phyloP scores from a whole-genome alignment of 495 filamentous ascomycete genomes.

The Choiromyces venosus region DNA sequence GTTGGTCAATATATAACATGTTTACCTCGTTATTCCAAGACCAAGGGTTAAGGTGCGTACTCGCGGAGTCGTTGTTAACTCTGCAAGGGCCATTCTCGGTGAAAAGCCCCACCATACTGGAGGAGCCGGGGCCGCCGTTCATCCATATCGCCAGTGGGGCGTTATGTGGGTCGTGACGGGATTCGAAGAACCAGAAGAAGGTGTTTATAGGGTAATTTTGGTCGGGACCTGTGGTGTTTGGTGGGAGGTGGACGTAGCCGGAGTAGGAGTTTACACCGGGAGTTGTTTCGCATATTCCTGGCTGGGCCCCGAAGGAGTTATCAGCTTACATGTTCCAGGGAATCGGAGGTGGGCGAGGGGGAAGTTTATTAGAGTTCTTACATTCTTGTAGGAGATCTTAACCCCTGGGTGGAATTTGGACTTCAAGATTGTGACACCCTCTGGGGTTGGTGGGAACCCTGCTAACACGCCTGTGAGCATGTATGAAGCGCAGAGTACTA shows the following conservation, averaged over 20 bases:
- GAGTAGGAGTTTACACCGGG: conserved; percentile 14
- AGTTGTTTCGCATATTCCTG: conserved; percentile 11
- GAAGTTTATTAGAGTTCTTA: too few relatives aligned
- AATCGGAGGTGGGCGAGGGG: too few relatives aligned
- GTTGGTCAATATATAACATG: conserved; percentile 66
- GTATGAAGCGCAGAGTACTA: too few relatives aligned
- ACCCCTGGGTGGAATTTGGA: too few relatives aligned
- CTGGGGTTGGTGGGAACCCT: too few relatives aligned
- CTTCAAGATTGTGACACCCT: too few relatives aligned
- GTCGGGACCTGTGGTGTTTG: conserved; percentile 20
- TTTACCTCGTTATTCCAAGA: conserved; percentile 68
- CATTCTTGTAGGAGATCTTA: too few relatives aligned
- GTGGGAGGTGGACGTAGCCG: conserved; percentile 12
- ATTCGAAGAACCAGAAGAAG: conserved; percentile 65
- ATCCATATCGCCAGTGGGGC: conserved; percentile 60
- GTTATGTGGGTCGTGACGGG: conserved; percentile 52
- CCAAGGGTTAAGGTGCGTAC: conserved; percentile 42
- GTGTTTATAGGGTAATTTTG: conserved; percentile 60
- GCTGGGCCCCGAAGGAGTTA: too few relatives aligned
- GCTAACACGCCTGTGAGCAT: too few relatives aligned
- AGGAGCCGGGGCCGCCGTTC: conserved; percentile 8
- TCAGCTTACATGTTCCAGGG: too few relatives aligned
- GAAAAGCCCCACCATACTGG: conserved; percentile 55
- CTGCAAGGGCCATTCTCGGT: conserved; percentile 51
- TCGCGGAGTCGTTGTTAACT: conserved; percentile 48